A percentile compares a stretch with the other conserved stretches of the same genome.
Evolutionary conservation across 352 stramenopile species (phyloP).

Genomic region (Pythium folliculosum): DNA sequence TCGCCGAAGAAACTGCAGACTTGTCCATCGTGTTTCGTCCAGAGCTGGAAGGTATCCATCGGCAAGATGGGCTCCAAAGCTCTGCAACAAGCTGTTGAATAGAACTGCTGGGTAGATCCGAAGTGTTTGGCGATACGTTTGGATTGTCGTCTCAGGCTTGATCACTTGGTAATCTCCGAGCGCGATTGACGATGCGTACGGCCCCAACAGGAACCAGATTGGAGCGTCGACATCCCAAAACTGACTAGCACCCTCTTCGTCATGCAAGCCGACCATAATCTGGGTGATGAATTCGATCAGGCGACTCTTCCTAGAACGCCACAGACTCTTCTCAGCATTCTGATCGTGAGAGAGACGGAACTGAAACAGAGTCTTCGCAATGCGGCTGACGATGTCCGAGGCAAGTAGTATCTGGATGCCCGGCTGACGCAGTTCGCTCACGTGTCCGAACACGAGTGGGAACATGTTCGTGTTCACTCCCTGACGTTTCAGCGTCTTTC

Average conservation of each 20-base stretch:
- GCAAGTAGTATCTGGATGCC: slow-evolving; percentile 62
- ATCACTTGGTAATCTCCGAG: slow-evolving; percentile 34
- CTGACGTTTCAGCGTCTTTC: slow-evolving; percentile 53
- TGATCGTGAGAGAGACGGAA: slow-evolving; percentile 61
- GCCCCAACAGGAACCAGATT: slow-evolving; percentile 62
- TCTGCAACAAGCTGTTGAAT: slow-evolving; percentile 56
- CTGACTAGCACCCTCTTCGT: slow-evolving; percentile 39
- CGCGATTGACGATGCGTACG: slow-evolving; percentile 57
- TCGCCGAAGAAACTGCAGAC: slow-evolving; percentile 53
- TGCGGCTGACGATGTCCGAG: slow-evolving; percentile 63
- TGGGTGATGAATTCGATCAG: slow-evolving; percentile 68
- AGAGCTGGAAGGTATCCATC: slow-evolving; percentile 56
- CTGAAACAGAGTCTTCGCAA: slow-evolving; percentile 77
- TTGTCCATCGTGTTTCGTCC: slow-evolving; percentile 55
- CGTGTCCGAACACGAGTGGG: slow-evolving; percentile 59
- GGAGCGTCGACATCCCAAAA: slow-evolving; percentile 78
- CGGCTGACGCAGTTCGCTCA: slow-evolving; percentile 43
- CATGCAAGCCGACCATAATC: slow-evolving; percentile 62
- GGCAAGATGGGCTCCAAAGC: slow-evolving; percentile 54
- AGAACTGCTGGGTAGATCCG: slow-evolving; percentile 58
- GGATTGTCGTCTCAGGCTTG: slow-evolving; percentile 29
- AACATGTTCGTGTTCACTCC: slow-evolving; percentile 75
- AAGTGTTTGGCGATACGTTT: slow-evolving; percentile 52
- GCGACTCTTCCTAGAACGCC: slow-evolving; percentile 55
- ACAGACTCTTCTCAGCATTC: slow-evolving; percentile 41